A percentile compares a stretch with the other conserved stretches of the same genome.
phyloP scores from a whole-genome alignment of 768 basidiomycete species.

The Suillus paluster region DNA sequence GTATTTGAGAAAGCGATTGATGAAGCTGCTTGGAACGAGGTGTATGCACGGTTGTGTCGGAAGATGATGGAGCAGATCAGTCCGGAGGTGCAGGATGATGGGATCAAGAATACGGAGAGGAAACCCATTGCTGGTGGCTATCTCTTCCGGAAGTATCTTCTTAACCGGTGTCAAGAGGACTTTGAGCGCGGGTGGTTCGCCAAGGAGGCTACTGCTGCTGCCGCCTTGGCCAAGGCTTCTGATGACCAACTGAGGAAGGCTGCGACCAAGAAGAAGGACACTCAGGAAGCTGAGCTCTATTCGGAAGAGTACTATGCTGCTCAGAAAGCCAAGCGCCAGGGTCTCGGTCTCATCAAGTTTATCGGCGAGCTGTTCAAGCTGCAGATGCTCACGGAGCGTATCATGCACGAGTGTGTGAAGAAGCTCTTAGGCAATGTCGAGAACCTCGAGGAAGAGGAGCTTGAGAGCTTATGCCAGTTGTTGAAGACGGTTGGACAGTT shows the following conservation, averaged over 20 bases:
- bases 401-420: slow-evolving; percentile 99
- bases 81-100: slow-evolving; percentile 85
- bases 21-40: slow-evolving; percentile 88
- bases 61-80: slow-evolving; percentile 97
- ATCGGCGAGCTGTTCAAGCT: slow-evolving; percentile 98
- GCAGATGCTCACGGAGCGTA: slow-evolving; percentile 95
- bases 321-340: slow-evolving; percentile 96
- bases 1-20: slow-evolving; percentile 98
- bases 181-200: slow-evolving; percentile 96
- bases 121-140: slow-evolving; percentile 92
- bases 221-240: slow-evolving; percentile 78
- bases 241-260: slow-evolving; percentile 82
- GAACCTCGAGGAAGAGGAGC: slow-evolving; percentile 96
- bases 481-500: slow-evolving; percentile 84
- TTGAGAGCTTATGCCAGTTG: slow-evolving; percentile 94
- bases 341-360: slow-evolving; percentile 96
- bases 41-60: slow-evolving; percentile 94
- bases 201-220: slow-evolving; percentile 82
- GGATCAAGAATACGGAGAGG: slow-evolving; percentile 79
- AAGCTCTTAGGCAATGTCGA: slow-evolving; percentile 92
- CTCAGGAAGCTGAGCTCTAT: slow-evolving; percentile 72
- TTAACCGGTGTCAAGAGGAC: slow-evolving; percentile 97
- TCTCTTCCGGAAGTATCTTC: slow-evolving; percentile 94
- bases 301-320: slow-evolving; percentile 97
- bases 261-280: slow-evolving; percentile 59